Conservation (phyloP, 371 early-diverging fungal genomes). For the Dichotomocladium elegans region DNA sequence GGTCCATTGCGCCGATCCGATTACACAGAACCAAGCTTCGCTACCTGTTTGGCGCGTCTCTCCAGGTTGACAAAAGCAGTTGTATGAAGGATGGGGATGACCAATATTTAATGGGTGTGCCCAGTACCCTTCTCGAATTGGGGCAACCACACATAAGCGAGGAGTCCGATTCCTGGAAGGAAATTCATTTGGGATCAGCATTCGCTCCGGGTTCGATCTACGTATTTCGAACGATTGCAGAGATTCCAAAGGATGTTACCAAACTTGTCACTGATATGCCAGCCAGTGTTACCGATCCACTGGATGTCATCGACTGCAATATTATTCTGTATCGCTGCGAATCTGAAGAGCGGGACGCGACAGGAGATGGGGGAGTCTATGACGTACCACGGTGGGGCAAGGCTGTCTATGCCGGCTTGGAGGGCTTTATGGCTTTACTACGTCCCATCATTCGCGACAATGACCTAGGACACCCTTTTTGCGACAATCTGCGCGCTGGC, state of each 20-base stretch:
- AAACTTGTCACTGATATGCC: slow-evolving; percentile 39
- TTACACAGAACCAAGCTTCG: slow-evolving; percentile 59
- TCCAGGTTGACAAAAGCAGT: slow-evolving; percentile 28
- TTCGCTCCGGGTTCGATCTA: slow-evolving; percentile 74
- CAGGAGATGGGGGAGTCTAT: slow-evolving; percentile 75
- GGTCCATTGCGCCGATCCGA: slow-evolving; percentile 55
- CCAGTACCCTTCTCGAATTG: slow-evolving; percentile 44
- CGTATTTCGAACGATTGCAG: slow-evolving; percentile 58
- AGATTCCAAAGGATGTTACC: slow-evolving; percentile 38
- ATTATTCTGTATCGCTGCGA: slow-evolving; percentile 80
- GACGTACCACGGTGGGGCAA: slow-evolving; percentile 80
- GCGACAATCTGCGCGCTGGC: slow-evolving; percentile 85
- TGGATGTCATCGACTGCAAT: slow-evolving; percentile 73
- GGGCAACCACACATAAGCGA: slow-evolving; percentile 30
- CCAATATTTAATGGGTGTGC: slow-evolving; percentile 52
- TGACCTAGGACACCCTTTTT: slow-evolving; percentile 91
- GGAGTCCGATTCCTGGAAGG: slow-evolving; percentile 52
- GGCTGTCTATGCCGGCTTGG: slow-evolving; percentile 87
- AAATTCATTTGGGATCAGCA: slow-evolving; percentile 53
- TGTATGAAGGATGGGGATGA: slow-evolving; percentile 15
- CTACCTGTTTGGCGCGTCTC: slow-evolving; percentile 50
- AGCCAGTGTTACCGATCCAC: slow-evolving; percentile 34
- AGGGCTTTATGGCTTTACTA: slow-evolving; percentile 86
- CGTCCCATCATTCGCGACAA: slow-evolving; percentile 73
- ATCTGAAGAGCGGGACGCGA: slow-evolving; percentile 78